Evolutionary conservation across 1,284 basidiomycete genomes (phyloP), one percentile per base, ranked within the genome.

Genomic region (Rhodotorula mucilaginosa): DNA sequence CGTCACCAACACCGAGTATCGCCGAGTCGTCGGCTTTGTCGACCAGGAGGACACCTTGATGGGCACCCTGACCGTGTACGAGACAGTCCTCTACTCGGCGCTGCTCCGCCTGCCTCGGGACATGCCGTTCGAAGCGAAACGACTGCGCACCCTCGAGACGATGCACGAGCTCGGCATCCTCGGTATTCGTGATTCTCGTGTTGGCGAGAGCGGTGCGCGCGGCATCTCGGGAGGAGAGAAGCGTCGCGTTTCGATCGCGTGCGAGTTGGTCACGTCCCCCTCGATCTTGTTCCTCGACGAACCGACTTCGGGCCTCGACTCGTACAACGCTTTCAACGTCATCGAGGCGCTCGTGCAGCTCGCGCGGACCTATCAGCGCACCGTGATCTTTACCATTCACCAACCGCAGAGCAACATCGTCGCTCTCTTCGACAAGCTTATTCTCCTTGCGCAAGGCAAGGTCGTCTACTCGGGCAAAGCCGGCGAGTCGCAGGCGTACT

Each of bases 341-440:
- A 86, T 99, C 49, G 92, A 96, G 65, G 89, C 89, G 44, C 85
- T 99, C 48, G 90, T 90, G 3, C 89, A 90, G 10, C 86, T 98
- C 15, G 93, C 95, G 1, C 85, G 88, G 58, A 87, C 90, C 76
- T 97, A 93, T 83, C 92, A 95, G 77, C 88, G 95, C n/a, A 97
- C 94, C 0, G 92, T 98, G 65, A 85, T 98, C 74, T 97, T 97
- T 82, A 97, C 96, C 0, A 97, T 99, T 72, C 96, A 99, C 80
- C 96, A 98, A 81, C 96, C 96, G n/a, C 89, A 95, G 68, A 93
- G 91, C 80, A 97, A 97, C 82, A 98, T 99, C 75, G 94, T 98
- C 16, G 88, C 92, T 0, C 83, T 99, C 21, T 97, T 99, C 78
- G 96, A 99, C 80, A 90, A 95, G 76, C 85, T 98, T 46, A 81